phyloP scores from a whole-genome alignment of 495 filamentous ascomycete species.

The Hamigera avellanea region DNA sequence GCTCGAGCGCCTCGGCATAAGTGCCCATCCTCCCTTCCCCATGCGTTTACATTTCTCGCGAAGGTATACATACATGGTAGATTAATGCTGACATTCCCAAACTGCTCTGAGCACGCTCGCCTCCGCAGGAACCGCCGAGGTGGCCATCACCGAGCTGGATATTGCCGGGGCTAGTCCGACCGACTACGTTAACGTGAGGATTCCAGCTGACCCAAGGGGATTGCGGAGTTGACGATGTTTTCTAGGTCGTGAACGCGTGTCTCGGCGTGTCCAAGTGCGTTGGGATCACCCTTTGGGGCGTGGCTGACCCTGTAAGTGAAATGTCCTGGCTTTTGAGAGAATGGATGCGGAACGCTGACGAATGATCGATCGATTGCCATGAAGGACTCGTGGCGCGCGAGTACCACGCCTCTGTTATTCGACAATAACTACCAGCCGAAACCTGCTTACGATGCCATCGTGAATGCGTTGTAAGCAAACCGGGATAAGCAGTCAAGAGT shows the following conservation, averaged over 20 bases:
- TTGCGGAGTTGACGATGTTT: background rate
- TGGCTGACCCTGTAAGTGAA: conserved; percentile 45
- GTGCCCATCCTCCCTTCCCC: no score
- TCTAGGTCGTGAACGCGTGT: conserved; percentile 49
- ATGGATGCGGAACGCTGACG: conserved; percentile 1
- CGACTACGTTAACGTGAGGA: conserved; percentile 45
- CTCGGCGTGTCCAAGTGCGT: conserved; percentile 52
- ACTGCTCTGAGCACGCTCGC: conserved; percentile 47
- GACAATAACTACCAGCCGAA: conserved; percentile 53
- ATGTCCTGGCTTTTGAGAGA: background rate
- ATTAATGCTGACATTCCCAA: no score
- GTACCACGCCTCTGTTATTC: conserved; percentile 48
- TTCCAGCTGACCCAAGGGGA: background rate
- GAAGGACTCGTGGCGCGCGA: conserved; percentile 55
- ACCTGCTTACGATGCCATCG: conserved; percentile 50
- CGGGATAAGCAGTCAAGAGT: no score
- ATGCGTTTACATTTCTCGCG: no score
- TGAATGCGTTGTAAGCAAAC: no score
- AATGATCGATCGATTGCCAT: conserved; percentile 4
- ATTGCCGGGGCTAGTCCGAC: conserved; percentile 44
- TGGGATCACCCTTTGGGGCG: conserved; percentile 69
- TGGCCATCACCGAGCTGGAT: conserved; percentile 55
- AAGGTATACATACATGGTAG: no score
- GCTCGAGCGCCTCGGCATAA: no score
- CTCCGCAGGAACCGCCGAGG: conserved; percentile 38